Evolutionary conservation across 192 early-diverging fungal genomes (phyloP).

Genomic region (Phlyctochytrium bullatum): DNA sequence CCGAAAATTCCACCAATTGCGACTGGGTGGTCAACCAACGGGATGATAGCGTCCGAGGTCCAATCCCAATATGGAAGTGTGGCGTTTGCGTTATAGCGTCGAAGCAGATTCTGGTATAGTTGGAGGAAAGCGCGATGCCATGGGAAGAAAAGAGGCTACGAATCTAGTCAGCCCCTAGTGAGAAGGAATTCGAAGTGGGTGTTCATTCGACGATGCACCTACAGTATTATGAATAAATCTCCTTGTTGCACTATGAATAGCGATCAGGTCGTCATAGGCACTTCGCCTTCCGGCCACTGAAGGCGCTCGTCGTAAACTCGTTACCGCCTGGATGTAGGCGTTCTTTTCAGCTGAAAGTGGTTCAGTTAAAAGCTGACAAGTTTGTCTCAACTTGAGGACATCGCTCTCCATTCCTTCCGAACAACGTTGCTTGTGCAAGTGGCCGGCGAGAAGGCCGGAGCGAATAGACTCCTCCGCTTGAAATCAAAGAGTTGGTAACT

Average conservation of each 20-base stretch:
- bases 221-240: slow-evolving; percentile 23
- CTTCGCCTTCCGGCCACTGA: slow-evolving; percentile 20
- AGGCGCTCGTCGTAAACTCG: slow-evolving; percentile 8
- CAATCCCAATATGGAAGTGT: slow-evolving; percentile 67
- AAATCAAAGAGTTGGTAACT: background rate
- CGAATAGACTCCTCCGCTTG: background rate
- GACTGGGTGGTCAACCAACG: background rate
- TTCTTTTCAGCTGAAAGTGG: background rate
- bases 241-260: slow-evolving; percentile 18
- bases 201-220: too few relatives aligned
- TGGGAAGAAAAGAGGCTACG: slow-evolving; percentile 11
- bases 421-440: background rate
- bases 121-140: slow-evolving; percentile 54
- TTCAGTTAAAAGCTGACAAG: too few relatives aligned
- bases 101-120: slow-evolving; percentile 49
- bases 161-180: background rate
- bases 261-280: slow-evolving; percentile 21
- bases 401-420: background rate
- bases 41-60: slow-evolving; percentile 51
- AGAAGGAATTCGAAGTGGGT: background rate
- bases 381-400: too few relatives aligned
- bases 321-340: slow-evolving; percentile 10
- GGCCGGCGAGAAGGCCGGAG: background rate
- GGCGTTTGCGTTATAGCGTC: slow-evolving; percentile 44
- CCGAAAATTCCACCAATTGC: slow-evolving; percentile 18